Base-by-base conservation (phyloP, 768 basidiomycete species). In the Lentinula lateritia region DNA sequence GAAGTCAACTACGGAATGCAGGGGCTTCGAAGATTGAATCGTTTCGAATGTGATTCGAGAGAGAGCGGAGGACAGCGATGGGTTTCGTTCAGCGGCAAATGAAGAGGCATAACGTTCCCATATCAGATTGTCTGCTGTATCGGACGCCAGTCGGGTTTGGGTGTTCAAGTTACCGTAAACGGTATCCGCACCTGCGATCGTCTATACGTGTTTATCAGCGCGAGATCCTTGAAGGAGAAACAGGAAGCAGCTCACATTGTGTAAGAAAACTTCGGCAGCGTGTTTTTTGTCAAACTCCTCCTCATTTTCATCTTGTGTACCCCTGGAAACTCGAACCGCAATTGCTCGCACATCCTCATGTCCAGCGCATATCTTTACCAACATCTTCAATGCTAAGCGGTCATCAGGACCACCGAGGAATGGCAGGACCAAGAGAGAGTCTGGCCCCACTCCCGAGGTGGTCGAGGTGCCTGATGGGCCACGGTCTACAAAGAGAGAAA, bases 361-460 rank as follows among this genome's bases (percentile, higher is more conserved):
- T 36, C 59, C 59, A 23, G 73, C 72, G 58, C 80, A 80, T 60
- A 94, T 90, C 71, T 98, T 95, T 38, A 92, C 84, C 4, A 93
- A 83, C 67, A 98, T 85, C 35, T 82, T 75, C 32, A 98, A 75
- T 0, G 93, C 92, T 20, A 93, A 78, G 0, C 97, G 85, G 70
- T 98, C 96, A 70, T 99, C 96, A 0, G 93, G 87, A 0, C 96
- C 96, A 41, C 96, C 96, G 70, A 93, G 90, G 84, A 96, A 98
- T 0, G 95, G 92, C 45, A 95, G 69, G 71, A 95, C 50, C 48
- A 60, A 38, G 3, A 60, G 85, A 34, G 98, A 68, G 64, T 92
- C 91, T 62, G 88, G 78, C 52, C 69, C 35, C 50, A 66, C 62
- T 59, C 62, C 62, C 62, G 68, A 52, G 5, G 70, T 66, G 1